A percentile compares a stretch with the other conserved stretches of the same genome.
Evolutionary conservation across 768 basidiomycete species (phyloP).

Genomic region (Leccinum arenicola): DNA sequence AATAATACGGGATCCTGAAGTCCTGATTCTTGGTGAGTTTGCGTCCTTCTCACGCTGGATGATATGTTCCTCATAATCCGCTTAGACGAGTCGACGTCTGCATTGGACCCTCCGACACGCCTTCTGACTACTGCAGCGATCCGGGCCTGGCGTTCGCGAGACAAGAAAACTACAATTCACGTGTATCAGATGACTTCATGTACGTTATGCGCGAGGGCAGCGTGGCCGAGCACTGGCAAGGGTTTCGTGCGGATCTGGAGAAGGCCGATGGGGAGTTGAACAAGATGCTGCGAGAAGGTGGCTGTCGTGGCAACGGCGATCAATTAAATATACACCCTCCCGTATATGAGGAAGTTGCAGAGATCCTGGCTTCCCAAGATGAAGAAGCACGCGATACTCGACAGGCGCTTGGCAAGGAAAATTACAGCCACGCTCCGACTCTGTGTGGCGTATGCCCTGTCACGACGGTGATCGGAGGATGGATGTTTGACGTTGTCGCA

Average conservation of each 20-base stretch:
- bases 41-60: neutral
- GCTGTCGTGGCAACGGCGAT: constrained; percentile 44
- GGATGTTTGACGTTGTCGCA: constrained; percentile 65
- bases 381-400: constrained; percentile 34
- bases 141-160: constrained; percentile 54
- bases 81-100: constrained; percentile 77
- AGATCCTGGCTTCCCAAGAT: constrained; percentile 45
- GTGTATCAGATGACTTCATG: constrained; percentile 85
- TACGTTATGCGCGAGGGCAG: constrained; percentile 84
- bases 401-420: constrained; percentile 20
- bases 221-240: constrained; percentile 70
- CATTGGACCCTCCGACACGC: constrained; percentile 84
- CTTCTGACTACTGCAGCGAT: constrained; percentile 78
- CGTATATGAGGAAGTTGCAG: constrained; percentile 40
- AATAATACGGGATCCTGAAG: constrained; percentile 77
- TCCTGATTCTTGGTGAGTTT: constrained; percentile 84
- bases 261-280: constrained; percentile 61
- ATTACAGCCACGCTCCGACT: constrained; percentile 40
- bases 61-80: neutral
- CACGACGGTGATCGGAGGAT: constrained; percentile 56
- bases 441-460: constrained; percentile 45
- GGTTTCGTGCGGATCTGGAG: constrained; percentile 81
- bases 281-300: constrained; percentile 65
- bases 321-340: constrained; percentile 26
- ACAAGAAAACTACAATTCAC: constrained; percentile 65